phyloP scores from a whole-genome alignment of 169 alveolate species.

The Eimeria brunetti region DNA sequence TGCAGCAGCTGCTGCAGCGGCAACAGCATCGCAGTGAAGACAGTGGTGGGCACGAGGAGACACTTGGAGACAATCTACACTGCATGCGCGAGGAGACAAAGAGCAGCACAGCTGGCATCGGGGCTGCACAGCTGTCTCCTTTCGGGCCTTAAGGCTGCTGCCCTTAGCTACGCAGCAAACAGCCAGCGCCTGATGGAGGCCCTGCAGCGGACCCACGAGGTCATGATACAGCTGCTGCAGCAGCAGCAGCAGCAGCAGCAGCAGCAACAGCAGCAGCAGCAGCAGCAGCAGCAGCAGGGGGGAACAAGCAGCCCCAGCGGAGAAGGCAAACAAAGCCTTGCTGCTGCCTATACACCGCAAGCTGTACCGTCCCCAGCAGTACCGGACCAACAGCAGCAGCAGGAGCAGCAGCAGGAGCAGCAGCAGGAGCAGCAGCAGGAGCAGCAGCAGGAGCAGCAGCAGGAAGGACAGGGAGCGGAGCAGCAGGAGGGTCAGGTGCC shows the following conservation, averaged over 20 bases:
- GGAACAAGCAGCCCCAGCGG: neutral
- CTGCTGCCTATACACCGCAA: too few species aligned
- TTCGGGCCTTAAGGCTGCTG: neutral
- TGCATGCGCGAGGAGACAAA: neutral
- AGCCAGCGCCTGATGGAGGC: neutral
- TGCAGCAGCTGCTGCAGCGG: neutral
- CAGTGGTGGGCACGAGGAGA: neutral
- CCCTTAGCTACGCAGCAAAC: neutral
- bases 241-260: neutral
- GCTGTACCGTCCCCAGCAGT: too few species aligned
- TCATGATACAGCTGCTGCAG: neutral
- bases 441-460: neutral
- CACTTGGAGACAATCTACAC: neutral
- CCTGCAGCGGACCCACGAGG: neutral
- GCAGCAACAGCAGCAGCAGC: neutral
- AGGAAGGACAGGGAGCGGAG: neutral
- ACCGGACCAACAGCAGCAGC: neutral
- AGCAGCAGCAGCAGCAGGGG: neutral
- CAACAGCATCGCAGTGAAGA: neutral
- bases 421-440: neutral
- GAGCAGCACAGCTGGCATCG: neutral
- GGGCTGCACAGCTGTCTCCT: neutral
- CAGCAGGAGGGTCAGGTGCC: neutral
- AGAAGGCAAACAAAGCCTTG: too few species aligned
- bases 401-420: neutral